Conservation (phyloP, 768 basidiomycete genomes). For the Termitomyces sp. region DNA sequence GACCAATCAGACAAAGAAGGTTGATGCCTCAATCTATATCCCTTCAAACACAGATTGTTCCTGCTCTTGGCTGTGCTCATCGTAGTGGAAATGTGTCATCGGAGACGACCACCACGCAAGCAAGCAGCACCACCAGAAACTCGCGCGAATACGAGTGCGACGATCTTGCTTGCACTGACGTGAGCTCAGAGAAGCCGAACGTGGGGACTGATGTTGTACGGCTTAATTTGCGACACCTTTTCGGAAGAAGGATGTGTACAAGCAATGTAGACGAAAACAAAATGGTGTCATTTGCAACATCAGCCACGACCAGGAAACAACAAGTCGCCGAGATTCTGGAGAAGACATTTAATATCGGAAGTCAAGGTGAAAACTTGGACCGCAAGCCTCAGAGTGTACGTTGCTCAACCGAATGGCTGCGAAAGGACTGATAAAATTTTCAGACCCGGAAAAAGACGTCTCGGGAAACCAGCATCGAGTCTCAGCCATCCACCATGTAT, state of each 20-base stretch:
- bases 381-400: not conserved
- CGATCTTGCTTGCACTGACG: not conserved
- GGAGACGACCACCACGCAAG: not conserved
- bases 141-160: not conserved
- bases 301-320: not conserved
- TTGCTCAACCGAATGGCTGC: not conserved
- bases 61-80: not conserved
- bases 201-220: not conserved
- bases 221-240: conserved; percentile 5
- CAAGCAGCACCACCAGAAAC: not conserved
- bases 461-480: not conserved
- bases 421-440: not conserved
- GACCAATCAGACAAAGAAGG: not conserved
- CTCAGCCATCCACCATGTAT: not conserved
- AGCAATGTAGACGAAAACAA: not conserved
- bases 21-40: not conserved
- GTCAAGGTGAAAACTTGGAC: not conserved
- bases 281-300: not conserved
- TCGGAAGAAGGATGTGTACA: not conserved
- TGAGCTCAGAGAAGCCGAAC: not conserved
- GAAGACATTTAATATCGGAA: not conserved
- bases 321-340: not conserved
- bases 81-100: not conserved
- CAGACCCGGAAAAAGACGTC: not conserved
- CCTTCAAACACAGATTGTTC: not conserved